These are phyloP conservation scores for Fusarium anthophilum DNA, from an alignment of 2,329 filamentous ascomycete genomes.

Conservation along the genomic window DNA sequence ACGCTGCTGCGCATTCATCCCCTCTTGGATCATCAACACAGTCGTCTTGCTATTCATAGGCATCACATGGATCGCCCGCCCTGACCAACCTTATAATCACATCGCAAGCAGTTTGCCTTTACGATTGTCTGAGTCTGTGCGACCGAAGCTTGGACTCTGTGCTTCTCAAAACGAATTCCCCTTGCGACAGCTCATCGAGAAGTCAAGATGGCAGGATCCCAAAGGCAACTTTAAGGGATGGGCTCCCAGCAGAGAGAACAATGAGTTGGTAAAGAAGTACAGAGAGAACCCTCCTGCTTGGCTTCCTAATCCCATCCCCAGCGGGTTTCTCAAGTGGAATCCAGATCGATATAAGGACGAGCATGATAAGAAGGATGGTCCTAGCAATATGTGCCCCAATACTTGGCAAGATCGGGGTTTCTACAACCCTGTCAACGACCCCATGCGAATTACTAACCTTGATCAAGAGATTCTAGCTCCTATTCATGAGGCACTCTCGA, in stretches of 20 bases:
- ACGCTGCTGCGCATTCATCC: slow-evolving; percentile 16
- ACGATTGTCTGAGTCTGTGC: slow-evolving; percentile 39
- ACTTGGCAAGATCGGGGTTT: slow-evolving; percentile 26
- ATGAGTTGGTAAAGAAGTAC: slow-evolving; percentile 36
- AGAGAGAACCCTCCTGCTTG: slow-evolving; percentile 40
- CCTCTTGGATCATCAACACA: slow-evolving; percentile 19
- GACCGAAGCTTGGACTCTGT: slow-evolving; percentile 35
- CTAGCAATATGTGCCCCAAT: slow-evolving; percentile 20
- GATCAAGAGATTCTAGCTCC: slow-evolving; percentile 43
- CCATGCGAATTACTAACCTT: slow-evolving; percentile 53
- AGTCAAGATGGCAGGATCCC: slow-evolving; percentile 38
- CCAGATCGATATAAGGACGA: slow-evolving; percentile 25
- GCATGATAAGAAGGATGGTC: slow-evolving; percentile 36
- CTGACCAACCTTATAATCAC: slow-evolving; percentile 42
- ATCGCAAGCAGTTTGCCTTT: slow-evolving; percentile 45
- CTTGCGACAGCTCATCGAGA: slow-evolving; percentile 40
- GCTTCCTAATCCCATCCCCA: slow-evolving; percentile 40
- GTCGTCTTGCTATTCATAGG: slow-evolving; percentile 31
- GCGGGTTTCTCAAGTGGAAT: slow-evolving; percentile 44
- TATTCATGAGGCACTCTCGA: slow-evolving; percentile 38
- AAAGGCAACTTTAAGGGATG: slow-evolving; percentile 46
- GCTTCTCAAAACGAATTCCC: slow-evolving; percentile 40
- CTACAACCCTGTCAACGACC: slow-evolving; percentile 51
- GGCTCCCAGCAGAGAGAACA: slow-evolving; percentile 43
- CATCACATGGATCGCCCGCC: slow-evolving; percentile 36